Evolutionary conservation across 805 yeast species (phyloP).

Genomic region (Saccharomycopsis javanensis): DNA sequence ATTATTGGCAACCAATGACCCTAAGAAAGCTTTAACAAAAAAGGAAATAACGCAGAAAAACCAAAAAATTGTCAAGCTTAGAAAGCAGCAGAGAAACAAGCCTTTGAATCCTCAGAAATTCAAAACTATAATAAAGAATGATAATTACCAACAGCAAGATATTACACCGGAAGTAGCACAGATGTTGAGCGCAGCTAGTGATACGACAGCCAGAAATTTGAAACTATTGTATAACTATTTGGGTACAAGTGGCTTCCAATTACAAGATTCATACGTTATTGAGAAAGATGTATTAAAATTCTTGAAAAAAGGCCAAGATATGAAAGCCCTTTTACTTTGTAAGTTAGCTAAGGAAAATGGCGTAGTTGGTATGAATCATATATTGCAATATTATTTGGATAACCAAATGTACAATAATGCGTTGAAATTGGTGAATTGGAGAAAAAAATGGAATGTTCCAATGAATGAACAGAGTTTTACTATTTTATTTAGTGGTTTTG

Average conservation of each 20-base stretch:
- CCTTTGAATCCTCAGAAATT: background rate
- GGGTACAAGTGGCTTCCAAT: constrained; percentile 49
- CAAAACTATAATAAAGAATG: background rate
- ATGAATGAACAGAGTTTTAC: constrained; percentile 41
- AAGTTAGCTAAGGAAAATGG: constrained; percentile 41
- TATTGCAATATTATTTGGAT: constrained; percentile 40
- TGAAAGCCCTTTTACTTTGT: constrained; percentile 45
- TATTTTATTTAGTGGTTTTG: constrained; percentile 37
- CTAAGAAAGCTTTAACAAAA: background rate
- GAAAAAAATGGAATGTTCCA: constrained; percentile 54
- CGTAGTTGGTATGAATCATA: constrained; percentile 52
- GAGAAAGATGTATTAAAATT: constrained; percentile 45
- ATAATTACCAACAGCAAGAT: background rate
- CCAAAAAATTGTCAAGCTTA: background rate
- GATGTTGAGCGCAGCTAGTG: background rate
- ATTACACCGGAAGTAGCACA: background rate
- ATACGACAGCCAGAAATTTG: background rate
- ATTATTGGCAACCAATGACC: background rate
- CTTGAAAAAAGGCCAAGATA: constrained; percentile 37
- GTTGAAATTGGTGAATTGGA: constrained; percentile 38
- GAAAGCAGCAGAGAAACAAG: background rate
- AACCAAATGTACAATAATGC: constrained; percentile 39
- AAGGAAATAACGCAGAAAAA: background rate
- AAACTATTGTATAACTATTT: constrained; percentile 40
- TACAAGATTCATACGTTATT: constrained; percentile 49